phyloP scores from a whole-genome alignment of 306 rosid genomes.

The Cucurbita argyrosperma region DNA sequence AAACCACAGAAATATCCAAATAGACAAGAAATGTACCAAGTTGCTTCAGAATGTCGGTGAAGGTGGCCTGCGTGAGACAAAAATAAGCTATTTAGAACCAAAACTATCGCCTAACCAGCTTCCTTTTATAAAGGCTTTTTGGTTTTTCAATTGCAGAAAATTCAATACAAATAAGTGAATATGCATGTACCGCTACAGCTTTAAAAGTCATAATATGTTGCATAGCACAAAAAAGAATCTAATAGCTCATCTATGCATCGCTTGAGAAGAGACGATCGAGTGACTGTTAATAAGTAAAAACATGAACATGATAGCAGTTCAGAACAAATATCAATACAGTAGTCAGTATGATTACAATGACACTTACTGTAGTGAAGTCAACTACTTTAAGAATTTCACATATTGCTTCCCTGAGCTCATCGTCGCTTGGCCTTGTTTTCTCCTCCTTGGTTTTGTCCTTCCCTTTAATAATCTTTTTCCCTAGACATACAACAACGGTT shows the following conservation, averaged over 20 bases:
- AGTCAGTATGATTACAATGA: neutral
- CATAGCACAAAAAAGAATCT: neutral
- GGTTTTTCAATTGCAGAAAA: neutral
- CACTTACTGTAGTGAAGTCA: conserved; percentile 87
- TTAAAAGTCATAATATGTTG: neutral
- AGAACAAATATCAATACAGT: no score
- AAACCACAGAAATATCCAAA: neutral
- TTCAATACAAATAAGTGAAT: neutral
- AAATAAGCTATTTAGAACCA: neutral
- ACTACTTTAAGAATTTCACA: conserved; percentile 91
- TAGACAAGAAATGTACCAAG: conserved; percentile 38
- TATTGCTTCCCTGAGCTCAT: conserved; percentile 59
- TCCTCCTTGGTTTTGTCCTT: conserved; percentile 57
- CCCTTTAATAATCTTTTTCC: conserved; percentile 43
- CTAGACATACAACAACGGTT: conserved; percentile 9
- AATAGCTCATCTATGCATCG: neutral
- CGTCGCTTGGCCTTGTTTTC: conserved; percentile 46
- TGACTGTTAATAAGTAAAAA: neutral
- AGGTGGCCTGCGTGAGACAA: conserved; percentile 71
- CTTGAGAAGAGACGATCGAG: neutral
- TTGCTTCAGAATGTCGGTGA: conserved; percentile 86
- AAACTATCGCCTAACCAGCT: neutral
- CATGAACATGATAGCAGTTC: neutral
- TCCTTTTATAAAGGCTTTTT: neutral
- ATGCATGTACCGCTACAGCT: neutral